A percentile compares a stretch with the other conserved stretches of the same genome.
Conservation (phyloP, 441 rosid genomes). For the Metrosideros polymorpha region DNA sequence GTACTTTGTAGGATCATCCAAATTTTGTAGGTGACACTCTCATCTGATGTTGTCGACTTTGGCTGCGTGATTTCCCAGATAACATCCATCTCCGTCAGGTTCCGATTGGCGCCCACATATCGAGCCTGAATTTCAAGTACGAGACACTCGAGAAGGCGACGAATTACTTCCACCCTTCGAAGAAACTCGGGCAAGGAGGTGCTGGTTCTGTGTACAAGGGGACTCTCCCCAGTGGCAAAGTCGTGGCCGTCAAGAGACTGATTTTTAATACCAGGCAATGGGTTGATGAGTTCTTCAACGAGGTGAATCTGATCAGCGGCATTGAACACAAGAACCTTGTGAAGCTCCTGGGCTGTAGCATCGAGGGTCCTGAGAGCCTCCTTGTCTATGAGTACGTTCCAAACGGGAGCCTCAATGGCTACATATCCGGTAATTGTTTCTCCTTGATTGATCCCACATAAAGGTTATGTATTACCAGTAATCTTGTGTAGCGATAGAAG, state of each 20-base stretch:
- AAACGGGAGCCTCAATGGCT: conserved; percentile 66
- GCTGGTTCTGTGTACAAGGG: conserved; percentile 67
- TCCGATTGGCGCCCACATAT: conserved; percentile 27
- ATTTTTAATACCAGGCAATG: conserved; percentile 74
- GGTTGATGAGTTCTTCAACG: conserved; percentile 84
- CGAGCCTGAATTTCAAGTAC: conserved; percentile 46
- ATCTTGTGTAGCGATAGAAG: neutral
- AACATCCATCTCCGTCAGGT: conserved; percentile 25
- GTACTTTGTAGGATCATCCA: neutral
- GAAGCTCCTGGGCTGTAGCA: conserved; percentile 72
- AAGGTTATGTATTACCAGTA: neutral
- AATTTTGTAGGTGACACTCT: neutral
- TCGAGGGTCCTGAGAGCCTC: conserved; percentile 91
- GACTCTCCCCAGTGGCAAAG: conserved; percentile 41
- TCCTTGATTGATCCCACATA: neutral
- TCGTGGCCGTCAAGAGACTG: conserved; percentile 71
- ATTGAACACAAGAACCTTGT: conserved; percentile 76
- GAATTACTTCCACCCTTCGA: conserved; percentile 40
- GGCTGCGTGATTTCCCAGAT: conserved; percentile 17
- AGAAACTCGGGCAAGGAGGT: conserved; percentile 73
- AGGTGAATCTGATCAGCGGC: conserved; percentile 64
- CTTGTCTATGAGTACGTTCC: conserved; percentile 69
- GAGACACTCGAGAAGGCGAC: conserved; percentile 83
- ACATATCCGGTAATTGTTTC: conserved; percentile 50
- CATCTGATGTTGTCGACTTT: neutral